These are phyloP conservation scores for Arthroderma sp. DNA, from an alignment of 2,329 filamentous ascomycete species.

Conservation along the genomic window DNA sequence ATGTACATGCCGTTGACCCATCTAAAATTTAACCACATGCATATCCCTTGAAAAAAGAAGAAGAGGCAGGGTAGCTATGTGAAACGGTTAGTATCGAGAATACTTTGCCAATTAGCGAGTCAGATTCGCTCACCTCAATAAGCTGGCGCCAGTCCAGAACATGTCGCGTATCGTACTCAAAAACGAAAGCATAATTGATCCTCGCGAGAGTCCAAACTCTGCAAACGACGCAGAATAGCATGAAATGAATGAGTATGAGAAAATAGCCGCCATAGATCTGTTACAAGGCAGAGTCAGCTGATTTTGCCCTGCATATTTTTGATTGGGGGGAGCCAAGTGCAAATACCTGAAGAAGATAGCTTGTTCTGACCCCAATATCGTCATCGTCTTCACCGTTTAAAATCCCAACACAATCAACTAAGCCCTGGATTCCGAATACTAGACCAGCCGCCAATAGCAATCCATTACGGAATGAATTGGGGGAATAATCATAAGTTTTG, in stretches of 20 bases:
- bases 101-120: neutral
- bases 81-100: neutral
- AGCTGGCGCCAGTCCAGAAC: slow-evolving; percentile 82
- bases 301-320: neutral
- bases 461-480: slow-evolving; percentile 47
- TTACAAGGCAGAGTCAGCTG: slow-evolving; percentile 11
- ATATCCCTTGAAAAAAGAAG: slow-evolving; percentile 58
- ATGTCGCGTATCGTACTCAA: slow-evolving; percentile 83
- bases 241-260: slow-evolving; percentile 63
- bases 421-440: slow-evolving; percentile 53
- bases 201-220: slow-evolving; percentile 69
- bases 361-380: slow-evolving; percentile 40
- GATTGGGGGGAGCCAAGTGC: slow-evolving; percentile 1
- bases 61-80: slow-evolving; percentile 66
- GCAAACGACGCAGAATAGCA: slow-evolving; percentile 76
- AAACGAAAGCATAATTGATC: slow-evolving; percentile 94
- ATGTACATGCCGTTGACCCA: slow-evolving; percentile 57
- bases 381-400: slow-evolving; percentile 39
- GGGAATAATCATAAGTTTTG: slow-evolving; percentile 46
- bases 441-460: slow-evolving; percentile 55
- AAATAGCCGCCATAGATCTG: slow-evolving; percentile 90
- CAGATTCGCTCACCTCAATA: slow-evolving; percentile 44
- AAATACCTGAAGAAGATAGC: slow-evolving; percentile 52
- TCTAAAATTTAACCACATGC: slow-evolving; percentile 83
- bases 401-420: slow-evolving; percentile 44